phyloP scores from a whole-genome alignment of 495 filamentous ascomycete species.

The Penicillium silybi region DNA sequence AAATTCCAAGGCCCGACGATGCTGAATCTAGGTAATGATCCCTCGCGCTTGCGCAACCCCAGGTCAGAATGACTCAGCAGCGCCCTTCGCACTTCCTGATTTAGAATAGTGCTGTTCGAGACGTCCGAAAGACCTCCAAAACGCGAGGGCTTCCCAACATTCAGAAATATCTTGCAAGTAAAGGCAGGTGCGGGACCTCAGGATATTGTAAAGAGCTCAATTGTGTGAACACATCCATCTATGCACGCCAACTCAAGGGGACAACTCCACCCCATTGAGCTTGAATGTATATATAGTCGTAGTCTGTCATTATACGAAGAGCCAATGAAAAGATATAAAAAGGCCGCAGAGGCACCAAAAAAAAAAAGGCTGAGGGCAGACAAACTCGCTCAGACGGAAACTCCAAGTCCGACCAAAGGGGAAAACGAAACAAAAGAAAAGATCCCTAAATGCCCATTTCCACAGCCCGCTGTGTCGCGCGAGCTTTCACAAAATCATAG shows the following conservation, averaged over 20 bases:
- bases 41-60: neutral
- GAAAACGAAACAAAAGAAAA: slow-evolving; percentile 16
- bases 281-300: slow-evolving; percentile 28
- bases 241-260: slow-evolving; percentile 4
- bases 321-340: slow-evolving; percentile 18
- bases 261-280: slow-evolving; percentile 9
- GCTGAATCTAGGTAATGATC: neutral
- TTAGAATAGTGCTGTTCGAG: neutral
- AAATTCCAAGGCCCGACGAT: neutral
- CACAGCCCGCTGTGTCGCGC: slow-evolving; percentile 41
- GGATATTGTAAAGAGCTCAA: neutral
- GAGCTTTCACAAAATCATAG: slow-evolving; percentile 43
- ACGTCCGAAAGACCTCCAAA: neutral
- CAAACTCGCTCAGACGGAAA: slow-evolving; percentile 25
- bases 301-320: slow-evolving; percentile 39
- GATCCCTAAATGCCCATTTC: slow-evolving; percentile 29
- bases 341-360: slow-evolving; percentile 11
- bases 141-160: too few relatives aligned
- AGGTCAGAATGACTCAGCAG: neutral
- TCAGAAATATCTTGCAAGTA: too few relatives aligned
- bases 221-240: neutral
- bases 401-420: slow-evolving; percentile 15
- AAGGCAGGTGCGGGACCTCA: too few relatives aligned
- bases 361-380: neutral
- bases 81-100: slow-evolving; percentile 4